Conservation (phyloP, 139 green algal genomes). For the Volvox reticuliferus region DNA sequence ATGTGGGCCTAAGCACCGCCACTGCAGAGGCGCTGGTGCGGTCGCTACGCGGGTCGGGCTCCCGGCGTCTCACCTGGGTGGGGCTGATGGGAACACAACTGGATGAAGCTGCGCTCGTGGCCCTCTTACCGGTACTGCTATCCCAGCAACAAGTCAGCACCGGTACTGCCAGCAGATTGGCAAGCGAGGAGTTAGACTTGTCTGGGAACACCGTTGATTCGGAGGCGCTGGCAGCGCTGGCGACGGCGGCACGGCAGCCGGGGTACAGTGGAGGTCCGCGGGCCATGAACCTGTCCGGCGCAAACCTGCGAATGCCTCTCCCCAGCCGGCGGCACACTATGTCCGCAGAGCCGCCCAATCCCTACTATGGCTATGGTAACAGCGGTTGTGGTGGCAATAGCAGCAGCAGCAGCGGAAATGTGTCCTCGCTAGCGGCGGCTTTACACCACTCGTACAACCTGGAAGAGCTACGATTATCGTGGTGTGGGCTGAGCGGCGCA, state of each 20-base stretch:
- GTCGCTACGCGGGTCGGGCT: not conserved
- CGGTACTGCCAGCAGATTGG: not conserved
- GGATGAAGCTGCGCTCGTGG: conserved; percentile 14
- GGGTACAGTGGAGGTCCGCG: conserved; percentile 18
- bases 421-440: not conserved
- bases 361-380: not conserved
- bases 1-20: conserved; percentile 7
- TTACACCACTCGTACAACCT: not conserved
- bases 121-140: conserved; percentile 8
- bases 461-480: conserved; percentile 33
- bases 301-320: conserved; percentile 13
- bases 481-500: conserved; percentile 10
- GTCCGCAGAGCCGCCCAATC: not conserved
- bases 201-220: not conserved
- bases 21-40: conserved; percentile 3
- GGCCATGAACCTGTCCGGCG: conserved; percentile 13
- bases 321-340: not conserved
- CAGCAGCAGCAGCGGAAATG: not conserved
- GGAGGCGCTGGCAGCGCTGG: conserved; percentile 23
- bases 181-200: conserved; percentile 36
- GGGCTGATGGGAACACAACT: not conserved
- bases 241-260: conserved; percentile 16
- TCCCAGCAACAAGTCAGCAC: not conserved
- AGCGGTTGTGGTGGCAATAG: not conserved
- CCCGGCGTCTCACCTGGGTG: not conserved